Evolutionary conservation across 2,329 filamentous ascomycete species (phyloP), one percentile per base, ranked within the genome.

Genomic region (Ophiosphaerella herpotricha): DNA sequence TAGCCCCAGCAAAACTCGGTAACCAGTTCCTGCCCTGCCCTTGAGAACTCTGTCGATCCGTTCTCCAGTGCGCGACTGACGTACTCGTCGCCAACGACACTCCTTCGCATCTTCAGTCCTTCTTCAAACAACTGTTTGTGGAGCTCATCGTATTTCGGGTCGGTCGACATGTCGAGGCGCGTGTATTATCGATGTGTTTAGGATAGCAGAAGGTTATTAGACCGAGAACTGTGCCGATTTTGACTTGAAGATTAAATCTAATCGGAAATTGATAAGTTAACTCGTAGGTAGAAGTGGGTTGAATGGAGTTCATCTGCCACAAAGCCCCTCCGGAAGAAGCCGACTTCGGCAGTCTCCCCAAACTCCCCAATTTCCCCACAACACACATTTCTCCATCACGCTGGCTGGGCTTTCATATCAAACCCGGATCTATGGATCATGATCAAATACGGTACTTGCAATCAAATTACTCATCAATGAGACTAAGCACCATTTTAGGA

Each of bases 1-100:
- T 79, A 79, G 12, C 84, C 85, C 85, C 85, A 88, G 72, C 81
- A 83, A 66, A 78, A 82, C 70, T 87, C 84, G 0, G 84, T 86
- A 1, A 85, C 80, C 33, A 85, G 76, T 57, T 87, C 81, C 68
- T 87, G 85, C 58, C 82, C 82, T 0, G 85, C 81, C 34, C 76
- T 74, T 1, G 82, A 77, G 68, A 86, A 88, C n/a, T 82, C 79
- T 8, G 79, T 81, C 0, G 81, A 77, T 3, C 80, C 81, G 47
- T 80, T 80, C n/a, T 74, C 73, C 8, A 86, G 74, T 1, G 84
- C 79, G 4, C 73, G 74, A 60, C 85, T 78, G 46, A 87, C 85
- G 58, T 86, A 85, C 34, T 77, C 76, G 47, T 84, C 75, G n/a
- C 85, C 85, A 12, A 84, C 79, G 7, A 87, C 85, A 53, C 77